phyloP scores from a whole-genome alignment of 345 rosid genomes.

The Salix udensis region DNA sequence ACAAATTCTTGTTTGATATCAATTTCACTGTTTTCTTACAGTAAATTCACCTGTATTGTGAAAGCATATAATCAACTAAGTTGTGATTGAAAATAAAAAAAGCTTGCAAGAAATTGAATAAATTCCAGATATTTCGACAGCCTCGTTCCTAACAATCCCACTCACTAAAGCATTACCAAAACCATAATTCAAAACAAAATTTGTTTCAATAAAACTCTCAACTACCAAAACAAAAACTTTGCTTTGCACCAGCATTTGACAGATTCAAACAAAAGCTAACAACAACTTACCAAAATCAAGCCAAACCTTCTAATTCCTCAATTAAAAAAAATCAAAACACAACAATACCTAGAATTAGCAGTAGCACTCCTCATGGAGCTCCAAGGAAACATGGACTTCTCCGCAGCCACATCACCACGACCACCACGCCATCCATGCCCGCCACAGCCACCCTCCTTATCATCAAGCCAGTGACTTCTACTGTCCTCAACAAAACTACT shows the following conservation, averaged over 20 bases:
- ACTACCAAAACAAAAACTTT: not conserved
- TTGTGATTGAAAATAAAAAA: not conserved
- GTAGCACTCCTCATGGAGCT: constrained; percentile 51
- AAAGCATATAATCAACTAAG: not conserved
- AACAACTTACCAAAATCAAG: not conserved
- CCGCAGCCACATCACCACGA: constrained; percentile 2
- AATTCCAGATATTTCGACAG: not conserved
- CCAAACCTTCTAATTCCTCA: not conserved
- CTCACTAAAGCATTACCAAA: not conserved
- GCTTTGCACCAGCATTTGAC: not conserved
- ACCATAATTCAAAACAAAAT: not conserved
- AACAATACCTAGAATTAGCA: not conserved
- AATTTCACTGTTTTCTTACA: constrained; percentile 1
- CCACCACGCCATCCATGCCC: constrained; percentile 18
- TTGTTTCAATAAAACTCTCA: not conserved
- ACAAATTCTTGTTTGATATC: not conserved
- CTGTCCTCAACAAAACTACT: constrained; percentile 67
- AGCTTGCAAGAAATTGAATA: not conserved
- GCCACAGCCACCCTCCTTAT: constrained; percentile 24
- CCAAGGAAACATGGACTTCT: constrained; percentile 40
- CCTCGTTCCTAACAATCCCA: not conserved
- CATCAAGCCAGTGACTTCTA: constrained; percentile 84
- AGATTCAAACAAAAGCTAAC: not conserved
- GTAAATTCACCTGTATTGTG: not conserved
- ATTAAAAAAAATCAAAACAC: not conserved